A percentile compares a stretch with the other conserved stretches of the same genome.
Conservation (phyloP, 31 red algal species). For the Endocladia muricata region DNA sequence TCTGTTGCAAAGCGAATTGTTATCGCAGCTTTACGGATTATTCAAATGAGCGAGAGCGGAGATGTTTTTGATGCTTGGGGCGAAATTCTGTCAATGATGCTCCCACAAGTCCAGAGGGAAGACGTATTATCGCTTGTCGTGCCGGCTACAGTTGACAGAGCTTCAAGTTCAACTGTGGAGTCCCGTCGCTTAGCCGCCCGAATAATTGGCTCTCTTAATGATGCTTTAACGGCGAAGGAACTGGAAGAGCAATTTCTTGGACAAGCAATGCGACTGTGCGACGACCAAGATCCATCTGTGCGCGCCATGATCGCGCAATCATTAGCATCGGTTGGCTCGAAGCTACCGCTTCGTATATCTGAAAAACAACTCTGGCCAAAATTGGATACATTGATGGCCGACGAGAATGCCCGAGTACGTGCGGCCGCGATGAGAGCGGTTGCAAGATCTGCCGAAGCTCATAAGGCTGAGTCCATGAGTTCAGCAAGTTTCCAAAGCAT, state of each 20-base stretch:
- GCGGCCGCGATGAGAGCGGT: slow-evolving; percentile 78
- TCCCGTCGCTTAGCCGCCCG: slow-evolving; percentile 72
- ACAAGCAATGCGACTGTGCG: slow-evolving; percentile 73
- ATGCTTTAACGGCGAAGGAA: slow-evolving; percentile 64
- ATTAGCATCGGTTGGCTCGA: slow-evolving; percentile 67
- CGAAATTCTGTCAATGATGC: slow-evolving; percentile 89
- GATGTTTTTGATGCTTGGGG: slow-evolving; percentile 93
- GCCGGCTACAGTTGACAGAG: slow-evolving; percentile 72
- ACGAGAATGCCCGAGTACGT: slow-evolving; percentile 72
- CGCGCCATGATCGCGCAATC: slow-evolving; percentile 87
- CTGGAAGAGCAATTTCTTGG: slow-evolving; percentile 72
- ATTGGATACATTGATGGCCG: slow-evolving; percentile 60
- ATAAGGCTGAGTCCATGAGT: slow-evolving; percentile 43
- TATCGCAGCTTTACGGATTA: slow-evolving; percentile 72
- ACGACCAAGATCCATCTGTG: slow-evolving; percentile 78
- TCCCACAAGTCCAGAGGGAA: slow-evolving; percentile 78
- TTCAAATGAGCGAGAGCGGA: slow-evolving; percentile 76
- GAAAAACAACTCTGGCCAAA: slow-evolving; percentile 83
- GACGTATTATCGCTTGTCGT: slow-evolving; percentile 71
- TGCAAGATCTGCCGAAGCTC: slow-evolving; percentile 77
- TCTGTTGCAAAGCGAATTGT: slow-evolving; percentile 75
- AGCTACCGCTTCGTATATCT: slow-evolving; percentile 68
- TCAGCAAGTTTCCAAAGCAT: slow-evolving; percentile 53
- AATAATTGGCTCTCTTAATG: slow-evolving; percentile 78
- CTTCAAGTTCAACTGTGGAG: slow-evolving; percentile 61